These are phyloP conservation scores for Populus tremula DNA, from an alignment of 345 rosid genomes.

Conservation along the genomic window DNA sequence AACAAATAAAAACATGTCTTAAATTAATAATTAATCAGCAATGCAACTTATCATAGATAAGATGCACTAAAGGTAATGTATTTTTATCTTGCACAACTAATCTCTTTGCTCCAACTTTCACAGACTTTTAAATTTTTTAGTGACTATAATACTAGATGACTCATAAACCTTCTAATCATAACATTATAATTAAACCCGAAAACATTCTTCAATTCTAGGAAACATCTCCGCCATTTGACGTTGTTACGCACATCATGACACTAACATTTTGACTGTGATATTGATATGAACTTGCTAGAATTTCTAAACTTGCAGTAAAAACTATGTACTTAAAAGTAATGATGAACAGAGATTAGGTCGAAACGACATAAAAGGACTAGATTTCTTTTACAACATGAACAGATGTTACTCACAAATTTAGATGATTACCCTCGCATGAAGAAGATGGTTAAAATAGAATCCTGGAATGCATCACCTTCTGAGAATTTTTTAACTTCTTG, in stretches of 20 bases:
- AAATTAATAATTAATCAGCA: no score
- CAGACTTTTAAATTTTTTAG: no score
- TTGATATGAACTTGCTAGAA: not conserved
- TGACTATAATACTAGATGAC: no score
- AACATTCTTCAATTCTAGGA: no score
- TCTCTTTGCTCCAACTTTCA: no score
- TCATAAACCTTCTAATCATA: fast-evolving
- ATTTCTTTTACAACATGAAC: not conserved
- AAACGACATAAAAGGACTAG: not conserved
- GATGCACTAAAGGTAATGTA: no score
- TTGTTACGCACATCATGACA: no score
- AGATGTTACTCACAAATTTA: not conserved
- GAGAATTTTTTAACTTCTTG: not conserved
- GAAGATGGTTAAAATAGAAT: not conserved
- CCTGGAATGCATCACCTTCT: not conserved
- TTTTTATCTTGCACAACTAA: no score
- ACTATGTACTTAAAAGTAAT: not conserved
- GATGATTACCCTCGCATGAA: not conserved
- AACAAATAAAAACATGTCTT: no score
- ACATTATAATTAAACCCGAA: no score
- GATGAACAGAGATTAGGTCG: not conserved
- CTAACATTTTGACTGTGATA: not conserved
- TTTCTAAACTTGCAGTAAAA: not conserved
- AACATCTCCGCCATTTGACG: no score
- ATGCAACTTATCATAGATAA: no score